These are phyloP conservation scores for Acephala macrosclerotiorum DNA, from an alignment of 2,329 filamentous ascomycete species.

Conservation along the genomic window DNA sequence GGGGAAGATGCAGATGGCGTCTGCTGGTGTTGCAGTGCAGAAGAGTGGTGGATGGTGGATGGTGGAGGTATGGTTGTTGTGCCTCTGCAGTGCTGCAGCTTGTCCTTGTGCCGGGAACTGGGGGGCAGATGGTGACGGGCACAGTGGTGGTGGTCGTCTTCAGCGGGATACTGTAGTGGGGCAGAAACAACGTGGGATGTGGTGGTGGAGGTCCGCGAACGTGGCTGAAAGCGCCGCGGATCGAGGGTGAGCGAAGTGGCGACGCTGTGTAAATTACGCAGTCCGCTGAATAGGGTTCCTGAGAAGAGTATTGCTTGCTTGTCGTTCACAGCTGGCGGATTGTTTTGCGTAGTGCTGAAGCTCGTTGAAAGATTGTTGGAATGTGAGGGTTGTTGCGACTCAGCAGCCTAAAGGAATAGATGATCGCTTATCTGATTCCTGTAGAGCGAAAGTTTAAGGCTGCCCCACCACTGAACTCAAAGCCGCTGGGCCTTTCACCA, in stretches of 20 bases:
- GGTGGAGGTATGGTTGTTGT: conserved; percentile 9
- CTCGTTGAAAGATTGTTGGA: neutral
- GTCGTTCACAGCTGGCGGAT: too few species aligned
- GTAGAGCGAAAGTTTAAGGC: neutral
- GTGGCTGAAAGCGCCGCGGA: neutral
- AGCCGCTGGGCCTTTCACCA: too few species aligned
- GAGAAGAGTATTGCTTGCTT: neutral
- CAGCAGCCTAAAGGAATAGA: neutral
- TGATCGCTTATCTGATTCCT: neutral
- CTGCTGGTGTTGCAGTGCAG: conserved; percentile 9
- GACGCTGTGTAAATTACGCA: neutral
- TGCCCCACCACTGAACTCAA: too few species aligned
- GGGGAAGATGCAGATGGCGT: conserved; percentile 14
- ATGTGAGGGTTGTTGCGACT: neutral
- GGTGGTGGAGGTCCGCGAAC: conserved; percentile 4
- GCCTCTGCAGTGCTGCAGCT: neutral
- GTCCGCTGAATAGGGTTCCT: neutral
- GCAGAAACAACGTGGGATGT: conserved; percentile 18
- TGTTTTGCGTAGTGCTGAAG: too few species aligned
- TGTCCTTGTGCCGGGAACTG: conserved; percentile 4
- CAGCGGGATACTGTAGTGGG: conserved; percentile 17
- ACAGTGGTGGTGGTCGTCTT: conserved; percentile 11
- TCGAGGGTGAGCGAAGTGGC: neutral
- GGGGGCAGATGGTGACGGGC: neutral
- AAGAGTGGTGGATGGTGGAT: too few species aligned